Evolutionary conservation across 2,329 filamentous ascomycete genomes (phyloP).

Genomic region (Pezicula carpinea): DNA sequence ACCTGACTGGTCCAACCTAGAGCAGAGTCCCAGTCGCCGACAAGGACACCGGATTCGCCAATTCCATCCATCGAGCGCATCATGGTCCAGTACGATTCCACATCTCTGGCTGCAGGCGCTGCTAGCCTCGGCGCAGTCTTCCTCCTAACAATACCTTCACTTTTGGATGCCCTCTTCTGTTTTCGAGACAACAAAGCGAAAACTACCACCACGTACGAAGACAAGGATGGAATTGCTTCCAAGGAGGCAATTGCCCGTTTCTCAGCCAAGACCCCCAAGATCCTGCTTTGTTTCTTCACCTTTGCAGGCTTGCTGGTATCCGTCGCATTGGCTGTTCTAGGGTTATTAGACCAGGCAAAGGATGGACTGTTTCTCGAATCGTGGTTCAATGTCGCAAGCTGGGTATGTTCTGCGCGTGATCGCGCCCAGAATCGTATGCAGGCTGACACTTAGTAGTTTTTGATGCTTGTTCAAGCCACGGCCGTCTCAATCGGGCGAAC

Average conservation of each 20-base stretch:
- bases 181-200: constrained; percentile 24
- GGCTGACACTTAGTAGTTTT: constrained; percentile 33
- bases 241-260: constrained; percentile 58
- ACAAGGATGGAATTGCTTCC: constrained; percentile 65
- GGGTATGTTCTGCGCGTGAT: constrained; percentile 51
- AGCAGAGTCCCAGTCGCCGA: no score
- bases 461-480: constrained; percentile 48
- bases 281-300: constrained; percentile 49
- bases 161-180: constrained; percentile 32
- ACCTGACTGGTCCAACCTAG: no score
- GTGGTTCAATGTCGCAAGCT: constrained; percentile 56
- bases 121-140: constrained; percentile 31
- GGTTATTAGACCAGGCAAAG: constrained; percentile 33
- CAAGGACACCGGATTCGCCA: no score
- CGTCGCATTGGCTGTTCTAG: constrained; percentile 50
- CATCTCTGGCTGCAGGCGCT: constrained; percentile 18
- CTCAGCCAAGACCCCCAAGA: constrained; percentile 55
- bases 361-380: constrained; percentile 44
- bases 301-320: constrained; percentile 50
- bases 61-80: constrained; percentile 29
- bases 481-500: constrained; percentile 44
- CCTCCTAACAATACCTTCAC: constrained; percentile 34
- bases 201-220: constrained; percentile 52
- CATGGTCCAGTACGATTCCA: constrained; percentile 54
- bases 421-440: background rate